Evolutionary conservation across 768 basidiomycete species (phyloP), one percentile per base, ranked within the genome.

Genomic region (Suillus americanus): DNA sequence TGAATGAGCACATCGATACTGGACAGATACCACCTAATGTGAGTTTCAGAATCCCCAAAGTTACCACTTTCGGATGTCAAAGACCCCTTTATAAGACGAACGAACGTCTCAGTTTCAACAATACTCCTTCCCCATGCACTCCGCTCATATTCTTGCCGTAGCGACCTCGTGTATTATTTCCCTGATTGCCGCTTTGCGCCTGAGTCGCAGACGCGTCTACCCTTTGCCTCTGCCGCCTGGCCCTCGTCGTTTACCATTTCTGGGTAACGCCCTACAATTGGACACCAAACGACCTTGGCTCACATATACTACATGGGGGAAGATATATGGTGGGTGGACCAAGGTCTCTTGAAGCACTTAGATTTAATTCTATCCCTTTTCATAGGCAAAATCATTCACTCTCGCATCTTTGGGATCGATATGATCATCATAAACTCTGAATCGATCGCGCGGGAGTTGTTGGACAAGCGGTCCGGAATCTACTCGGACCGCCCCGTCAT

Each of bases 361-460:
- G 1, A 41, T 30, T 20, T 3, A 12, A 13, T 28, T 57, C 20
- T 20, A 18, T 61, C 30, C 16, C 13, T 62, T 13, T 30, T 23
- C 48, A 23, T 20, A 67, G 64, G 54, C 20, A 55, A 38, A 16
- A 33, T 64, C 6, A 23, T 64, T 28, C 33, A 64, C 41, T 16
- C 41, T 18, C 30, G 61, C 60, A 20, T 64, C 40, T 30, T 62
- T 62, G 63, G 63, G 13, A 28, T 61, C 5, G 61, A 64, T 25
- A 62, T 61, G 43, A 43, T 64, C 30, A 43, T 64, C 63, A 62
- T 63, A 40, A 63, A 35, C 43, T 61, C 56, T 43, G 62, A 60
- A 28, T 33, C 38, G 30, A 45, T 64, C 25, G 63, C 63, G 61
- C 60, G 54, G 30, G 63, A 38, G 23, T 61, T 64, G 25, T 30